Conservation (phyloP, 345 rosid species). For the Limnanthes douglasii region DNA sequence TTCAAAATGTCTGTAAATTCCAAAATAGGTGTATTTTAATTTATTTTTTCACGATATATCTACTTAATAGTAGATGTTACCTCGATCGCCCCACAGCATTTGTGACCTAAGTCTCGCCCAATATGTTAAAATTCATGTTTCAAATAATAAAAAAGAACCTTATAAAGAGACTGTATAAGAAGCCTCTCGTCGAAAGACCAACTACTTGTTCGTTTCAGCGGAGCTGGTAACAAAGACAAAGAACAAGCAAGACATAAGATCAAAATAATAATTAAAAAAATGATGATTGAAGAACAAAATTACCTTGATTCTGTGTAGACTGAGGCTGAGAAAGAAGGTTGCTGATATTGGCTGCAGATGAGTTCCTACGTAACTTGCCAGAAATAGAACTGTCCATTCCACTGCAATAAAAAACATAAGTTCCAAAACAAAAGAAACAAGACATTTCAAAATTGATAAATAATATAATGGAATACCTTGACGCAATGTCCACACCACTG, state of each 20-base stretch:
- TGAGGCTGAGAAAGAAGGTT: constrained; percentile 42
- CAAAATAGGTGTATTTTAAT: too few relatives aligned
- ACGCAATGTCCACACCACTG: constrained; percentile 48
- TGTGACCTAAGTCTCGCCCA: too few relatives aligned
- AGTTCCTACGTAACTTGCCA: constrained; percentile 53
- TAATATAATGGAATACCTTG: constrained; percentile 26
- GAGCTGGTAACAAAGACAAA: constrained; percentile 31
- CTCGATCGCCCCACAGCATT: too few relatives aligned
- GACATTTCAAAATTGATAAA: background rate
- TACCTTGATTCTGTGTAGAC: background rate
- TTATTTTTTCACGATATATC: too few relatives aligned
- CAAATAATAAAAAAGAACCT: constrained; percentile 37
- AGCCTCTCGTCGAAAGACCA: constrained; percentile 87
- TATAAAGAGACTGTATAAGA: constrained; percentile 67
- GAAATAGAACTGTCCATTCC: constrained; percentile 26
- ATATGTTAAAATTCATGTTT: too few relatives aligned
- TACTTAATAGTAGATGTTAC: too few relatives aligned
- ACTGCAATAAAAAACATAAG: constrained; percentile 16
- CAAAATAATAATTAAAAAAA: background rate
- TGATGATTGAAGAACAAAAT: background rate
- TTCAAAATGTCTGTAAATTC: too few relatives aligned
- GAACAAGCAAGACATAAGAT: too few relatives aligned
- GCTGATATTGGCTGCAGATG: constrained; percentile 51
- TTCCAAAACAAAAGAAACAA: background rate
- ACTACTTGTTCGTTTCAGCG: constrained; percentile 42